Evolutionary conservation across 1,284 basidiomycete genomes (phyloP).

Genomic region (Garcileccinum viscosum): DNA sequence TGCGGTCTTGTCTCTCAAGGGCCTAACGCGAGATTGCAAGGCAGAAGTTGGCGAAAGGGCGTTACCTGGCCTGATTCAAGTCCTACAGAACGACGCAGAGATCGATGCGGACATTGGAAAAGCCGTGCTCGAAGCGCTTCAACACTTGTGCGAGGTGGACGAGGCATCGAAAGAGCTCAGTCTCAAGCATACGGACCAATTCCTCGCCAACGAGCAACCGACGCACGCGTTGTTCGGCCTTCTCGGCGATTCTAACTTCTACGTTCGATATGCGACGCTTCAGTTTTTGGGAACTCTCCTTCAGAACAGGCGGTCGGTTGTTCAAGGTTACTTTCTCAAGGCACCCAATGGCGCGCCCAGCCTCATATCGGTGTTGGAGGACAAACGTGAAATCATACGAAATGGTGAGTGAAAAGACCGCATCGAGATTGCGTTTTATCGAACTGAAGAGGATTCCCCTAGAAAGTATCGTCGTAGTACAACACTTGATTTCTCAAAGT

Average conservation of each 20-base stretch:
- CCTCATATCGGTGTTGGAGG: conserved; percentile 77
- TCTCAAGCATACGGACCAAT: conserved; percentile 73
- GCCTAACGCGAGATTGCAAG: conserved; percentile 89
- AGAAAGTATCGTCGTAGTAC: conserved; percentile 86
- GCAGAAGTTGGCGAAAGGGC: conserved; percentile 83
- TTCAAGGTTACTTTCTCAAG: conserved; percentile 90
- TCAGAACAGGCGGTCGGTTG: conserved; percentile 77
- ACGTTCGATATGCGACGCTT: conserved; percentile 86
- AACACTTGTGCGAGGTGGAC: conserved; percentile 75
- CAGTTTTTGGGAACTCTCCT: conserved; percentile 85
- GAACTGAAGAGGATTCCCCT: conserved; percentile 32
- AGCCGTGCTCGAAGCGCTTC: conserved; percentile 87
- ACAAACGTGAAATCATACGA: conserved; percentile 83
- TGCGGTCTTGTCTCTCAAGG: conserved; percentile 91
- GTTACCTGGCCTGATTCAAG: conserved; percentile 78
- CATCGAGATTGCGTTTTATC: neutral
- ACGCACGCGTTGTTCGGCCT: conserved; percentile 82
- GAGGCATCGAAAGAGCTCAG: conserved; percentile 66
- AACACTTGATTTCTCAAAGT: conserved; percentile 84
- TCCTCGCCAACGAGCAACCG: conserved; percentile 75
- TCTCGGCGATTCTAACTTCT: conserved; percentile 80
- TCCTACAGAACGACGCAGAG: conserved; percentile 85
- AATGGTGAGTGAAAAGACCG: conserved; percentile 62
- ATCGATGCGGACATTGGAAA: conserved; percentile 90
- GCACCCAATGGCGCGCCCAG: conserved; percentile 77